Conservation (phyloP, 169 alveolate genomes). For the Eimeria maxima region DNA sequence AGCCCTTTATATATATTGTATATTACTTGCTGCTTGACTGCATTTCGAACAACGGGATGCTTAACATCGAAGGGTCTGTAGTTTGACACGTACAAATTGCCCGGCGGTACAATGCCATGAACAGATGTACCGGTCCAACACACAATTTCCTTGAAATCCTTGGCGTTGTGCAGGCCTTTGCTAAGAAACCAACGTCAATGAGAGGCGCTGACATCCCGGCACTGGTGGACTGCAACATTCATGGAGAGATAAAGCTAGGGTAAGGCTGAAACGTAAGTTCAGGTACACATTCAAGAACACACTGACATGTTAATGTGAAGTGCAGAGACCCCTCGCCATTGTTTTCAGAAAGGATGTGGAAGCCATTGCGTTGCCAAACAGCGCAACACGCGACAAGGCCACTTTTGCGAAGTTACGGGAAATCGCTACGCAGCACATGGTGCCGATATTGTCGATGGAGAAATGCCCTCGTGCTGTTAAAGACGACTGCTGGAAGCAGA, state of each 20-base stretch:
- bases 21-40: neutral
- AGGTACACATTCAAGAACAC: neutral
- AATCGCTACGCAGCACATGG: conserved; percentile 59
- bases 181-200: neutral
- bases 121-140: neutral
- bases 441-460: conserved; percentile 46
- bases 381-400: conserved; percentile 54
- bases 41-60: neutral
- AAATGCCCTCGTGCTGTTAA: conserved; percentile 31
- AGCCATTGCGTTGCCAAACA: conserved; percentile 53
- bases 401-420: neutral
- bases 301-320: neutral
- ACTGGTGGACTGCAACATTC: conserved; percentile 65
- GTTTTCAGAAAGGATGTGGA: conserved; percentile 69
- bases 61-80: neutral
- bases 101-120: neutral
- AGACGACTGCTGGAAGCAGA: conserved; percentile 28
- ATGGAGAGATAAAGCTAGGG: conserved; percentile 47
- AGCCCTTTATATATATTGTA: neutral
- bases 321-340: neutral
- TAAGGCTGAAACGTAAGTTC: neutral
- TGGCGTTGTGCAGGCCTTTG: conserved; percentile 59
- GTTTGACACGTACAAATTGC: neutral
- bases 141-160: neutral
- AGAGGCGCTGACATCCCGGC: conserved; percentile 37